phyloP scores from a whole-genome alignment of 1,284 basidiomycete genomes.

The Salmacisia buchloeana region DNA sequence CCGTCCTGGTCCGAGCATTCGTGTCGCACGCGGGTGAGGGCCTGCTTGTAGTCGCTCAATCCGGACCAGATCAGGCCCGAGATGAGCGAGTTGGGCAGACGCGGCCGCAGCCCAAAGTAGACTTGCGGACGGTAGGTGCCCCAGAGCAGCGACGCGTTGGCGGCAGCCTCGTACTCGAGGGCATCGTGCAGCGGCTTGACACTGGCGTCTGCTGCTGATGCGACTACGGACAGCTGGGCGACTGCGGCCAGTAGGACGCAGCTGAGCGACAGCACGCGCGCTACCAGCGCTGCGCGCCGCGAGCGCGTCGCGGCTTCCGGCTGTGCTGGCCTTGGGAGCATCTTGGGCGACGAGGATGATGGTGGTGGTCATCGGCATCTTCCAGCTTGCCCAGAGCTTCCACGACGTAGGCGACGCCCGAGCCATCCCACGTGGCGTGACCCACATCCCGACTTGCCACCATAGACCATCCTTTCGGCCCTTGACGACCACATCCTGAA shows the following conservation, averaged over 20 bases:
- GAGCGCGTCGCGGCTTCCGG: too few species aligned
- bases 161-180: constrained; percentile 9
- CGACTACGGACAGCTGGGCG: background rate
- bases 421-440: too few species aligned
- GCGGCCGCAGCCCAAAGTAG: constrained; percentile 83
- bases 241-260: background rate
- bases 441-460: too few species aligned
- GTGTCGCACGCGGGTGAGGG: constrained; percentile 62
- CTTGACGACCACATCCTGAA: too few species aligned
- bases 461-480: too few species aligned
- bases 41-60: constrained; percentile 17
- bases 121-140: constrained; percentile 83
- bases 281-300: too few species aligned
- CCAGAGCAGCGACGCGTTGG: constrained; percentile 65
- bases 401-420: too few species aligned
- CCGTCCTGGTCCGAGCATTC: constrained; percentile 82
- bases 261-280: too few species aligned
- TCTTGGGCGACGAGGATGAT: too few species aligned
- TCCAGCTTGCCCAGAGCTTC: too few species aligned
- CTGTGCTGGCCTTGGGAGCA: too few species aligned
- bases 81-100: constrained; percentile 76
- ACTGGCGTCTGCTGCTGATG: background rate
- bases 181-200: background rate
- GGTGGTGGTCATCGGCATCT: too few species aligned
- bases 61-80: constrained; percentile 79